Evolutionary conservation across 345 rosid species (phyloP).

Genomic region (Eucalyptus polybractea): DNA sequence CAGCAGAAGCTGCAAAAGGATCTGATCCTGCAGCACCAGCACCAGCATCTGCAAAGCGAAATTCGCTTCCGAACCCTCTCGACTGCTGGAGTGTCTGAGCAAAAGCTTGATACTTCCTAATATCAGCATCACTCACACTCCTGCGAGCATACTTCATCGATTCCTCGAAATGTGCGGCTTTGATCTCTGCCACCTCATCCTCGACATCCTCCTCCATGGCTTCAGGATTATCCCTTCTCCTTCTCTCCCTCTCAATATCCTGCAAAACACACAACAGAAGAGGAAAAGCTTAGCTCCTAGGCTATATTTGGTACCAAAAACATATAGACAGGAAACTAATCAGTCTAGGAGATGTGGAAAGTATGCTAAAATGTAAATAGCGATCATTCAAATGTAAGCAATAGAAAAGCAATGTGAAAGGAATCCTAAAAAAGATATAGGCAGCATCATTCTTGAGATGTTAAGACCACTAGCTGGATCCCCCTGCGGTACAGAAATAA

Average conservation of each 20-base stretch:
- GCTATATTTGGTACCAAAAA: neutral
- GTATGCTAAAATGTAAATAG: neutral
- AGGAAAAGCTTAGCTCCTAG: neutral
- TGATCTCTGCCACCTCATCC: conserved; percentile 82
- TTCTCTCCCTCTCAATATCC: conserved; percentile 92
- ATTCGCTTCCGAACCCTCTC: conserved; percentile 76
- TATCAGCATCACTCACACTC: conserved; percentile 92
- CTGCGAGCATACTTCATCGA: conserved; percentile 88
- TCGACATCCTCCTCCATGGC: conserved; percentile 91
- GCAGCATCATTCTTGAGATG: neutral
- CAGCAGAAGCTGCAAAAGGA: conserved; percentile 68
- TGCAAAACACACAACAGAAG: neutral
- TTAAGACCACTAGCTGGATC: neutral
- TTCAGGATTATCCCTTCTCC: conserved; percentile 72
- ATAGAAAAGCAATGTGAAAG: neutral
- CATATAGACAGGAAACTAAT: neutral
- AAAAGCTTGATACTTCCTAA: conserved; percentile 89
- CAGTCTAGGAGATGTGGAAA: neutral
- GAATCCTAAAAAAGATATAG: neutral
- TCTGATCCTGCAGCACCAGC: conserved; percentile 31
- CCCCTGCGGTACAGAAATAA: neutral
- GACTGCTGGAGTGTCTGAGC: conserved; percentile 96
- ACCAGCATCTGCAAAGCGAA: conserved; percentile 46
- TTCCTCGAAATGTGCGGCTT: conserved; percentile 82
- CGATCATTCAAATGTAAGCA: neutral